Conservation (phyloP, 1,139 yeast genomes). For the Candida buenavistaensis region DNA sequence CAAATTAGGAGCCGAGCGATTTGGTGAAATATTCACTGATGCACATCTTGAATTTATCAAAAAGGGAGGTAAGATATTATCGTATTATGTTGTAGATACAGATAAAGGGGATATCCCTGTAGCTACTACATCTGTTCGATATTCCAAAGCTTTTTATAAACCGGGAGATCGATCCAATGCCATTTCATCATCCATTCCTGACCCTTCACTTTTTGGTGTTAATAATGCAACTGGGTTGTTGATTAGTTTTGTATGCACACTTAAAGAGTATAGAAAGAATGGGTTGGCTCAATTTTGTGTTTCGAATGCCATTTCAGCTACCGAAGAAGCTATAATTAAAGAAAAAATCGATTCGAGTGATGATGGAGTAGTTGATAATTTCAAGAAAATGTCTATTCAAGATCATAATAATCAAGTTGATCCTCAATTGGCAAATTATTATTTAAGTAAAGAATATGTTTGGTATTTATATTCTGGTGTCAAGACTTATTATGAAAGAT, state of each 20-base stretch:
- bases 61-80: conserved; percentile 18
- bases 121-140: conserved; percentile 27
- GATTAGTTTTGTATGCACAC: conserved; percentile 32
- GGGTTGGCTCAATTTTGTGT: conserved; percentile 35
- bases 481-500: conserved; percentile 31
- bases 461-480: conserved; percentile 43
- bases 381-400: conserved; percentile 31
- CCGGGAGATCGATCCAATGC: conserved; percentile 30
- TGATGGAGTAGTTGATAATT: conserved; percentile 24
- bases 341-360: conserved; percentile 25
- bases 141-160: conserved; percentile 30
- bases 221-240: conserved; percentile 27
- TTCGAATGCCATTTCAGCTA: conserved; percentile 28
- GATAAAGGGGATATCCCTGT: conserved; percentile 25
- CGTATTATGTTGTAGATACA: conserved; percentile 32
- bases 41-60: conserved; percentile 16
- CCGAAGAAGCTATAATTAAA: conserved; percentile 31
- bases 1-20: conserved; percentile 23
- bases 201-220: conserved; percentile 36
- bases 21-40: conserved; percentile 23
- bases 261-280: conserved; percentile 25
- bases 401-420: conserved; percentile 29
- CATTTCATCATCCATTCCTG: conserved; percentile 33
- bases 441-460: conserved; percentile 37
- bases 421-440: conserved; percentile 31